Evolutionary conservation across 345 rosid species (phyloP).

Genomic region (Sonneratia alba): DNA sequence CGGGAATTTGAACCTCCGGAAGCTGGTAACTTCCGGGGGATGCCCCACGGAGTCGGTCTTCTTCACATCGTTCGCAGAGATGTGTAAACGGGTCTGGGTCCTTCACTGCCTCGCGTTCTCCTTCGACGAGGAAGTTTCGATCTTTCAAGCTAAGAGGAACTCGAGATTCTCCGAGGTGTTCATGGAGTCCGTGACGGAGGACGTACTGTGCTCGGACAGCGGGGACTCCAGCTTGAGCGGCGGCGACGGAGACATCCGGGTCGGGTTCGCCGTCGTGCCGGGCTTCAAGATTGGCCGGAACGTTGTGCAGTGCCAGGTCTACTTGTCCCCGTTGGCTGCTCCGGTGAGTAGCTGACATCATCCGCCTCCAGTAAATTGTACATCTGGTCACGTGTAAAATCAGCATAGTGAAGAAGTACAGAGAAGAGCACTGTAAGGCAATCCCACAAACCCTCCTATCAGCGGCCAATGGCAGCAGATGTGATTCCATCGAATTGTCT

Average conservation of each 20-base stretch:
- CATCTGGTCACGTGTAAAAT: conserved; percentile 5
- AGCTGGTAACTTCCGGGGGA: conserved; percentile 56
- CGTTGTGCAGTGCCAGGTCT: conserved; percentile 76
- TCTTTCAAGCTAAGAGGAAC: conserved; percentile 56
- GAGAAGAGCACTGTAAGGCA: background rate
- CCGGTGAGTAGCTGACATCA: conserved; percentile 23
- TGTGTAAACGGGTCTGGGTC: conserved; percentile 74
- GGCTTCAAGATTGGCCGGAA: conserved; percentile 74
- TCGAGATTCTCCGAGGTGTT: conserved; percentile 82
- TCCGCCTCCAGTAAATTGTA: background rate
- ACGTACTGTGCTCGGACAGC: conserved; percentile 14
- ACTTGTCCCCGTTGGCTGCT: conserved; percentile 36
- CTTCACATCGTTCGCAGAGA: conserved; percentile 56
- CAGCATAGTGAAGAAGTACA: background rate
- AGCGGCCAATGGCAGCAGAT: background rate
- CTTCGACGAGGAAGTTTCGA: conserved; percentile 34
- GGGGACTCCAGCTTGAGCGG: conserved; percentile 9
- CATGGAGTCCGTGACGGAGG: conserved; percentile 78
- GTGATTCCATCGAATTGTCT: background rate
- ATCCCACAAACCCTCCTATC: background rate
- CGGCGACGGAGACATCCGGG: conserved; percentile 29
- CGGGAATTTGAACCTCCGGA: conserved; percentile 79
- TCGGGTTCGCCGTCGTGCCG: conserved; percentile 82
- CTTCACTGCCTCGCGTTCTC: conserved; percentile 66
- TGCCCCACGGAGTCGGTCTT: conserved; percentile 61